A percentile compares a stretch with the other conserved stretches of the same genome.
Evolutionary conservation across 2,329 filamentous ascomycete species (phyloP).

Genomic region (Claviceps capensis): DNA sequence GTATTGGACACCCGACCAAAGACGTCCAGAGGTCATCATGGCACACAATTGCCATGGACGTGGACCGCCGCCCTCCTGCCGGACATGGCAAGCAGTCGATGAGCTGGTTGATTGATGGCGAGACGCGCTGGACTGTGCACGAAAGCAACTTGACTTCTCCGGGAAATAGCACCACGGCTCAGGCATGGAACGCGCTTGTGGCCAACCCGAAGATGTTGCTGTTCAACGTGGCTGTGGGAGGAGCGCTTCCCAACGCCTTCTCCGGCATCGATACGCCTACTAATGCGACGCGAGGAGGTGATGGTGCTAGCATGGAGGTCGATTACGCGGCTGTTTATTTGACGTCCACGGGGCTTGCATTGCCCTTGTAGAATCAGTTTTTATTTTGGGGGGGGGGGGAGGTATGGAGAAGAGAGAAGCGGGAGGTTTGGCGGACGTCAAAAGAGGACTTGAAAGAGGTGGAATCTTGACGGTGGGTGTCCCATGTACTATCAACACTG

Average conservation of each 20-base stretch:
- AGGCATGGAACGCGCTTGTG: slow-evolving; percentile 19
- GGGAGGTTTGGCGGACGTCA: too few relatives aligned
- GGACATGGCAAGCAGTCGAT: slow-evolving; percentile 15
- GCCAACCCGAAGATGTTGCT: slow-evolving; percentile 20
- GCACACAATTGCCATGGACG: slow-evolving; percentile 18
- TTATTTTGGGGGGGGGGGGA: too few relatives aligned
- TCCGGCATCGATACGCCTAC: slow-evolving; percentile 20
- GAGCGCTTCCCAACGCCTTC: slow-evolving; percentile 22
- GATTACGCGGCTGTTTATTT: slow-evolving; percentile 24
- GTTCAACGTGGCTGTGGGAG: slow-evolving; percentile 27
- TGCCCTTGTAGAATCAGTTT: too few relatives aligned
- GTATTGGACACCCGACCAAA: slow-evolving; percentile 13
- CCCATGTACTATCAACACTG: too few relatives aligned
- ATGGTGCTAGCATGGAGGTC: slow-evolving; percentile 22
- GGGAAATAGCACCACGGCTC: slow-evolving; percentile 5
- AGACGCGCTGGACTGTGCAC: slow-evolving; percentile 13
- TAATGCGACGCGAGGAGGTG: slow-evolving; percentile 18
- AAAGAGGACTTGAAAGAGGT: too few relatives aligned
- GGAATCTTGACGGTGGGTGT: too few relatives aligned
- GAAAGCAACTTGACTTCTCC: slow-evolving; percentile 11
- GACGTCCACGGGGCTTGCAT: too few relatives aligned
- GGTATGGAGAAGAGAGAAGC: not conserved
- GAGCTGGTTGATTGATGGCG: slow-evolving; percentile 22
- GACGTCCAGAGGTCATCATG: slow-evolving; percentile 17
- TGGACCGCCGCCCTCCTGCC: slow-evolving; percentile 14